Evolutionary conservation across 75 land plant genomes (phyloP).

Genomic region (Picea sitchensis): DNA sequence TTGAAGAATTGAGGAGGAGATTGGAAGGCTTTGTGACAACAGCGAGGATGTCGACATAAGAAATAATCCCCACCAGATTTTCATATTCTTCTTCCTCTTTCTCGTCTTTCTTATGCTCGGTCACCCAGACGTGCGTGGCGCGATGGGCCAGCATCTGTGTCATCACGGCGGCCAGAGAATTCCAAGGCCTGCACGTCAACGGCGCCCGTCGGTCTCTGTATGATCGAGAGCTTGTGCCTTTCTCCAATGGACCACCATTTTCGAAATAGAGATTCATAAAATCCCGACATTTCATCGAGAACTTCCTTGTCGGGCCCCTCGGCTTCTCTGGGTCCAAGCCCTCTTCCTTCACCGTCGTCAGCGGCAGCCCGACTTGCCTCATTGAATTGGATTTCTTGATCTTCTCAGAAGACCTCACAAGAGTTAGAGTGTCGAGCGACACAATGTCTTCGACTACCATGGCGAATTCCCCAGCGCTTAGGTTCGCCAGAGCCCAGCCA

Average conservation of each 20-base stretch:
- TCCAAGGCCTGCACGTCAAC: conserved; percentile 60
- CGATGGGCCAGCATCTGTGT: conserved; percentile 88
- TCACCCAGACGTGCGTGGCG: conserved; percentile 87
- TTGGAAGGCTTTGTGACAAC: conserved; percentile 49
- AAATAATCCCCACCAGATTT: conserved; percentile 69
- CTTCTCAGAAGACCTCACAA: no score
- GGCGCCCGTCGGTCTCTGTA: conserved; percentile 65
- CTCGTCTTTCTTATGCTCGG: neutral
- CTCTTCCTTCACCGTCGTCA: conserved; percentile 7
- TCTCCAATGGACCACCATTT: neutral
- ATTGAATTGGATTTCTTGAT: conserved; percentile 14
- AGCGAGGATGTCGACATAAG: conserved; percentile 63
- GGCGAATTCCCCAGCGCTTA: conserved; percentile 75
- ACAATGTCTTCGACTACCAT: conserved; percentile 55
- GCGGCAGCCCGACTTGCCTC: conserved; percentile 3
- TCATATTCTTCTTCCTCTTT: conserved; percentile 40
- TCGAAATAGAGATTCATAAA: conserved; percentile 8
- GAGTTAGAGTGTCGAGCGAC: conserved; percentile 1
- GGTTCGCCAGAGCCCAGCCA: conserved; percentile 71
- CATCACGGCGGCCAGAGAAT: conserved; percentile 89
- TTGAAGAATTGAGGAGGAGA: neutral
- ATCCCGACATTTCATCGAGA: neutral
- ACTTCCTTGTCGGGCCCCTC: neutral
- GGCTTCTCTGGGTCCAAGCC: neutral
- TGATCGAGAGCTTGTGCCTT: conserved; percentile 23